Percentiles rank a stretch among this genome's conserved stretches.
Evolutionary conservation across 2,329 filamentous ascomycete species (phyloP).

Genomic region (Drechslerella dactyloides): DNA sequence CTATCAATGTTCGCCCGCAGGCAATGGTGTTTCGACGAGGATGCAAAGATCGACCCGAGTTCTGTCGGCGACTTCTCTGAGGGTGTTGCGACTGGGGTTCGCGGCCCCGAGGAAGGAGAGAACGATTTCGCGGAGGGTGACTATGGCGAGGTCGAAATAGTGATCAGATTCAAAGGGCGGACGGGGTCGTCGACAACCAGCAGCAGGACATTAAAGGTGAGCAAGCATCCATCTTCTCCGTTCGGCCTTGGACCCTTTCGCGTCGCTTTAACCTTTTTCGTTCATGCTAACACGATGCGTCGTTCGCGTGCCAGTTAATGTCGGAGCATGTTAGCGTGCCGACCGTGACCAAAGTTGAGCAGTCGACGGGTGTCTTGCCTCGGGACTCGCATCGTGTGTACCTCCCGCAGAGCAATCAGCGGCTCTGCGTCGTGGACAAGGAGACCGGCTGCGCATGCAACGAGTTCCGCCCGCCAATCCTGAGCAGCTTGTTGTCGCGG

Average conservation of each 20-base stretch:
- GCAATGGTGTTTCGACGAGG: slow-evolving; percentile 31
- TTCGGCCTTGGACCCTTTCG: not conserved
- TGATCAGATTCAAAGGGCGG: slow-evolving; percentile 31
- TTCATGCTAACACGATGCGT: slow-evolving; percentile 11
- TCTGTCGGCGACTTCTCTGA: slow-evolving; percentile 7
- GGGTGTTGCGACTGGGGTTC: slow-evolving; percentile 22
- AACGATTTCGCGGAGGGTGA: slow-evolving; percentile 23
- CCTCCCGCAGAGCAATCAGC: slow-evolving; percentile 14
- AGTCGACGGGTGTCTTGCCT: slow-evolving; percentile 5
- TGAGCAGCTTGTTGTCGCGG: slow-evolving; percentile 16
- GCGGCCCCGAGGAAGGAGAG: slow-evolving; percentile 11
- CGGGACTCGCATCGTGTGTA: slow-evolving; percentile 16
- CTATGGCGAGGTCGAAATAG: slow-evolving; percentile 40
- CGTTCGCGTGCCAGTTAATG: slow-evolving; percentile 19
- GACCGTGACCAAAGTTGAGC: slow-evolving; percentile 33
- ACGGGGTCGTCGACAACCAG: slow-evolving; percentile 23
- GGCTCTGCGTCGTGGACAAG: slow-evolving; percentile 22
- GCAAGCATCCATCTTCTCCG: slow-evolving; percentile 4
- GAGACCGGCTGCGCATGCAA: slow-evolving; percentile 24
- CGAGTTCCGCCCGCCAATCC: slow-evolving; percentile 32
- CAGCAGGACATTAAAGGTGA: slow-evolving; percentile 32
- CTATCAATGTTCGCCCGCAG: slow-evolving; percentile 20
- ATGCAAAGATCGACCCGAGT: slow-evolving; percentile 8
- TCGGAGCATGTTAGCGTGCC: slow-evolving; percentile 13
- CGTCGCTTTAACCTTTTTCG: slow-evolving; percentile 1